A percentile compares a stretch with the other conserved stretches of the same genome.
Conservation (phyloP, 2,329 filamentous ascomycete species). For the Torrubiella hemipterigena region DNA sequence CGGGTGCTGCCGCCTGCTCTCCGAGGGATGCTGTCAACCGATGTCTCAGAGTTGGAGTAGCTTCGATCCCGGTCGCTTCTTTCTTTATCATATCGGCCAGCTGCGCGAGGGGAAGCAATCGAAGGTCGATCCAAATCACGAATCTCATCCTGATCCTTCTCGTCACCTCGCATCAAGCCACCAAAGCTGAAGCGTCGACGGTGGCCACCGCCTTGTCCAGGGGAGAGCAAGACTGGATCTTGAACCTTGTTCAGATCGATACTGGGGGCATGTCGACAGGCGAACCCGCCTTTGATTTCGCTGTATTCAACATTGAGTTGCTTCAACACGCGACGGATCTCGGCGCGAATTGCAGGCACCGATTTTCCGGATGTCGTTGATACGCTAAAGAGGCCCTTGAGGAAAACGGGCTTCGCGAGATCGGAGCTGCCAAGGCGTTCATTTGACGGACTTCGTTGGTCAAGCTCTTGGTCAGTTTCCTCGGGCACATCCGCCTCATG, state of each 20-base stretch:
- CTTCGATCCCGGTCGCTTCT: constrained; percentile 43
- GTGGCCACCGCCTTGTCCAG: constrained; percentile 43
- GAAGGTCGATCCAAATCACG: constrained; percentile 41
- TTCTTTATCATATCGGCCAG: constrained; percentile 24
- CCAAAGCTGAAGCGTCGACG: constrained; percentile 76
- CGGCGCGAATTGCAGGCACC: constrained; percentile 69
- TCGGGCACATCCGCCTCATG: constrained; percentile 73
- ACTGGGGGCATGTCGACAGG: constrained; percentile 76
- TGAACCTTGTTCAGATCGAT: constrained; percentile 71
- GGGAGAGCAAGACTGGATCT: constrained; percentile 50
- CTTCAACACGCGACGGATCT: constrained; percentile 81
- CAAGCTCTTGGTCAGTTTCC: constrained; percentile 75
- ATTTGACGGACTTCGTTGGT: constrained; percentile 47
- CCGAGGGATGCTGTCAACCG: constrained; percentile 58
- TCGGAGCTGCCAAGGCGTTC: constrained; percentile 57
- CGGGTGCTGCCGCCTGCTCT: constrained; percentile 38
- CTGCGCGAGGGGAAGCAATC: constrained; percentile 29
- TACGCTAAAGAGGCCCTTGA: constrained; percentile 95
- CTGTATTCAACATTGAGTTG: constrained; percentile 82
- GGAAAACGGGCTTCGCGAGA: constrained; percentile 82
- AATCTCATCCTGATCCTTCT: constrained; percentile 60
- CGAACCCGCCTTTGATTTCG: constrained; percentile 90
- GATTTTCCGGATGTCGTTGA: constrained; percentile 92
- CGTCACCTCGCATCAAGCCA: constrained; percentile 43
- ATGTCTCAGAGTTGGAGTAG: constrained; percentile 79